Evolutionary conservation across 768 basidiomycete species (phyloP).

Genomic region (Auricularia heimuer): DNA sequence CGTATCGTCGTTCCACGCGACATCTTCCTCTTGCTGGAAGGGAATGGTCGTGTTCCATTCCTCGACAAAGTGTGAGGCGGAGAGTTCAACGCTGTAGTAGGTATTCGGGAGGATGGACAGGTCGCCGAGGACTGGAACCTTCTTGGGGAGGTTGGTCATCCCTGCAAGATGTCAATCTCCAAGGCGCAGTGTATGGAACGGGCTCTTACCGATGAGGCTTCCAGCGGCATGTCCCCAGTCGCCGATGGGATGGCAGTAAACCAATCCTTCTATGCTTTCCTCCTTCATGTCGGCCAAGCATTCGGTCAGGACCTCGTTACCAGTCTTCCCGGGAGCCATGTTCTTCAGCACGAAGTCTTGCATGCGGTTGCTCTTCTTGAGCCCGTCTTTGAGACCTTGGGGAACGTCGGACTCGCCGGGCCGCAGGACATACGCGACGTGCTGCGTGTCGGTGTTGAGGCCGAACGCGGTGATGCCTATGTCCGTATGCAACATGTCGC

Average conservation of each 20-base stretch:
- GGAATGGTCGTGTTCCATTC: conserved; percentile 39
- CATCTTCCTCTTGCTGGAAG: conserved; percentile 37
- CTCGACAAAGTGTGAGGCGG: conserved; percentile 37
- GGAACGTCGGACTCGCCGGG: conserved; percentile 35
- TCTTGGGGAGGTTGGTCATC: conserved; percentile 33
- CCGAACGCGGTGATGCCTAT: conserved; percentile 46
- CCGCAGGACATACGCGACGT: conserved; percentile 45
- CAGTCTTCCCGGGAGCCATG: conserved; percentile 37
- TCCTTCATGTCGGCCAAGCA: conserved; percentile 34
- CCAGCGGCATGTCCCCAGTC: conserved; percentile 48
- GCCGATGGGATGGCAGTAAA: conserved; percentile 46
- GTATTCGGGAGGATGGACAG: conserved; percentile 38
- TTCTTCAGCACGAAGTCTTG: conserved; percentile 38
- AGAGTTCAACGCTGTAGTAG: conserved; percentile 46
- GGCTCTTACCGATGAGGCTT: conserved; percentile 31
- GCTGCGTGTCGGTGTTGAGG: conserved; percentile 47
- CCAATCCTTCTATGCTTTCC: conserved; percentile 37
- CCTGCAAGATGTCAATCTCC: conserved; percentile 19
- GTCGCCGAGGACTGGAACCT: conserved; percentile 39
- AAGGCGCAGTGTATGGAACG: no score
- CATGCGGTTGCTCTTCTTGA: conserved; percentile 38
- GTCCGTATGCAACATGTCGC: conserved; percentile 45
- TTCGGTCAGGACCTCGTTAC: conserved; percentile 35
- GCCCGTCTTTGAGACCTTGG: conserved; percentile 32
- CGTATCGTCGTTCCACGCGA: conserved; percentile 29